Evolutionary conservation across 164 flowering plant species (phyloP).

Genomic region (Piper betle): DNA sequence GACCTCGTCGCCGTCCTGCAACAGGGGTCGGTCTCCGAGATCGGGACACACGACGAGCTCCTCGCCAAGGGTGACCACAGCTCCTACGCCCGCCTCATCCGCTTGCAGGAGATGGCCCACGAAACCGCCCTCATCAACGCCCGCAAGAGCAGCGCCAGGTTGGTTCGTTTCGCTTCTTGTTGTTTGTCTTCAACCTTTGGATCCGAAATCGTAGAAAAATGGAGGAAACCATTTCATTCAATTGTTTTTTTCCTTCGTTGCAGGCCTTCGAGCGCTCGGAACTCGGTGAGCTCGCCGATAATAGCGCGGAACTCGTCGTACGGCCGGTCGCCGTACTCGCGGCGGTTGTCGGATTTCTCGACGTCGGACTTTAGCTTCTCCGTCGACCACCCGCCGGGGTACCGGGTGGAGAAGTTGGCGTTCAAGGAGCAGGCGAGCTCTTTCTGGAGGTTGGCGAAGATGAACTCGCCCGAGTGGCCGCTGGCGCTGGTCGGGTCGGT

Average conservation of each 20-base stretch:
- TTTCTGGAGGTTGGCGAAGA: constrained; percentile 86
- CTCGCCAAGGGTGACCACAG: constrained; percentile 75
- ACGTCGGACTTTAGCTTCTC: constrained; percentile 90
- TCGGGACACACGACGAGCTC: constrained; percentile 88
- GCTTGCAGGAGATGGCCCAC: constrained; percentile 87
- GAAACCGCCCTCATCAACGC: constrained; percentile 74
- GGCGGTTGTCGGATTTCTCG: constrained; percentile 92
- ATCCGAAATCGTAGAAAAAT: no score
- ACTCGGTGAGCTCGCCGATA: constrained; percentile 95
- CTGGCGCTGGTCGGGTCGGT: constrained; percentile 78
- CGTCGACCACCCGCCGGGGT: constrained; percentile 56
- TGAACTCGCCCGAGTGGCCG: constrained; percentile 94
- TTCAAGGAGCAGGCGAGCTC: constrained; percentile 96
- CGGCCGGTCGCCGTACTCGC: constrained; percentile 92
- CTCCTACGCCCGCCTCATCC: constrained; percentile 75
- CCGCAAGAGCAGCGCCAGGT: constrained; percentile 96
- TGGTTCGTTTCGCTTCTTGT: neutral
- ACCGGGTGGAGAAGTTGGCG: constrained; percentile 67
- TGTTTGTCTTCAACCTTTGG: neutral
- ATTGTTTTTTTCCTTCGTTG: neutral
- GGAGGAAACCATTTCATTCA: no score
- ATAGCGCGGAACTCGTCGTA: constrained; percentile 87
- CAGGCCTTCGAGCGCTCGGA: constrained; percentile 97
- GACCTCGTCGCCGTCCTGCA: constrained; percentile 91
- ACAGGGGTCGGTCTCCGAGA: constrained; percentile 80